These are phyloP conservation scores for Physcia stellaris DNA, from an alignment of 495 filamentous ascomycete species.

Conservation along the genomic window DNA sequence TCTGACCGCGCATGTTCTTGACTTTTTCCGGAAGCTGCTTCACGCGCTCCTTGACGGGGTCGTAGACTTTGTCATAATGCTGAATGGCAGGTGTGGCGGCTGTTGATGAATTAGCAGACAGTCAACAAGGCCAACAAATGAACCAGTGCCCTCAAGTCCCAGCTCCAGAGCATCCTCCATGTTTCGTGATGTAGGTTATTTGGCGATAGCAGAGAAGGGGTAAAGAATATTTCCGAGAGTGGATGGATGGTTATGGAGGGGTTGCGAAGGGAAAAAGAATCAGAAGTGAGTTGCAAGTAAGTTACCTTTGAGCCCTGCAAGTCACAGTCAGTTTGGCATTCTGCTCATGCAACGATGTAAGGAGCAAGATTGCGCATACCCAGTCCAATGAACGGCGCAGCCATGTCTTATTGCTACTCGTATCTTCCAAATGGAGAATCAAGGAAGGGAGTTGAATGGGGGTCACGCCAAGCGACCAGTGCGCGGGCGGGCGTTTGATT, in stretches of 20 bases:
- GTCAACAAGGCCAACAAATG: background rate
- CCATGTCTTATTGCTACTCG: background rate
- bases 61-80: constrained; percentile 18
- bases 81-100: constrained; percentile 12
- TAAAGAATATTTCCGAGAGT: too few species aligned
- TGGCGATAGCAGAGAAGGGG: too few species aligned
- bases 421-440: too few species aligned
- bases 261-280: background rate
- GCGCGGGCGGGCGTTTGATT: too few species aligned
- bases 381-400: constrained; percentile 1
- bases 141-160: background rate
- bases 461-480: too few species aligned
- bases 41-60: constrained; percentile 14
- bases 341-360: background rate
- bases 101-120: background rate
- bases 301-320: background rate
- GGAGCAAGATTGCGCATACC: constrained; percentile 1
- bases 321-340: background rate
- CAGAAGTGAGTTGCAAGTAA: background rate
- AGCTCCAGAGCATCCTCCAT: constrained; percentile 1
- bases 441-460: too few species aligned
- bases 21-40: constrained; percentile 10
- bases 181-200: background rate
- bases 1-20: constrained; percentile 10
- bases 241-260: background rate